Percentiles rank a stretch among this genome's conserved stretches.
Evolutionary conservation across 306 rosid species (phyloP).

Genomic region (Ormosia emarginata): DNA sequence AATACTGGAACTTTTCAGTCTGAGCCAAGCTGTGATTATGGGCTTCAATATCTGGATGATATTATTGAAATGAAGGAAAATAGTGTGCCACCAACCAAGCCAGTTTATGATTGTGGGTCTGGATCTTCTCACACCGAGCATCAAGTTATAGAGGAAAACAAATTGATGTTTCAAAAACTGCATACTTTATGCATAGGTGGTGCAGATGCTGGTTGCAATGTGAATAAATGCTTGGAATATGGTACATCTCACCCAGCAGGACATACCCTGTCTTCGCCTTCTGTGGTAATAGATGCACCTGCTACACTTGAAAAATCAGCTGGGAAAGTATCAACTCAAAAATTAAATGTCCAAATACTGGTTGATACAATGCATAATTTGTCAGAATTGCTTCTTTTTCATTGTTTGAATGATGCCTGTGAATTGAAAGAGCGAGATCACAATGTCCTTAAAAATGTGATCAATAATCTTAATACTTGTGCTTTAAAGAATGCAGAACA

Average conservation of each 20-base stretch:
- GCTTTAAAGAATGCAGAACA: conserved; percentile 43
- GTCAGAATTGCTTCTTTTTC: conserved; percentile 63
- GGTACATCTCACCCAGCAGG: conserved; percentile 21
- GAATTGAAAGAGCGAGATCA: conserved; percentile 50
- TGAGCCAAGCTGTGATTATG: conserved; percentile 29
- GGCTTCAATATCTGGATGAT: conserved; percentile 31
- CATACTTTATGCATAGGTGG: conserved; percentile 21
- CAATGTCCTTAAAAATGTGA: conserved; percentile 44
- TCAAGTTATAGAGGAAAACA: conserved; percentile 31
- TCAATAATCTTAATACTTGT: conserved; percentile 57
- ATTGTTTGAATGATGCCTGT: conserved; percentile 40
- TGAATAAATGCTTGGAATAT: conserved; percentile 18
- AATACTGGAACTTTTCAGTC: conserved; percentile 32
- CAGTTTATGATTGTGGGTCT: conserved; percentile 30
- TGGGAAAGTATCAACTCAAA: conserved; percentile 38
- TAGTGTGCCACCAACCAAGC: conserved; percentile 24
- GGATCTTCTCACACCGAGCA: conserved; percentile 31
- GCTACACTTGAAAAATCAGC: conserved; percentile 25
- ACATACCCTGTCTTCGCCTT: conserved; percentile 20
- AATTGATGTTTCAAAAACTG: conserved; percentile 27
- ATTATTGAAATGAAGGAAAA: conserved; percentile 27
- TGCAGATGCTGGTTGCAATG: conserved; percentile 27
- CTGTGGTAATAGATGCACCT: conserved; percentile 35
- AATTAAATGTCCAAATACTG: conserved; percentile 54
- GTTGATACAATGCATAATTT: conserved; percentile 50